Evolutionary conservation across 2,329 filamentous ascomycete genomes (phyloP).

Genomic region (Teratosphaeria pseudoeucalypti): DNA sequence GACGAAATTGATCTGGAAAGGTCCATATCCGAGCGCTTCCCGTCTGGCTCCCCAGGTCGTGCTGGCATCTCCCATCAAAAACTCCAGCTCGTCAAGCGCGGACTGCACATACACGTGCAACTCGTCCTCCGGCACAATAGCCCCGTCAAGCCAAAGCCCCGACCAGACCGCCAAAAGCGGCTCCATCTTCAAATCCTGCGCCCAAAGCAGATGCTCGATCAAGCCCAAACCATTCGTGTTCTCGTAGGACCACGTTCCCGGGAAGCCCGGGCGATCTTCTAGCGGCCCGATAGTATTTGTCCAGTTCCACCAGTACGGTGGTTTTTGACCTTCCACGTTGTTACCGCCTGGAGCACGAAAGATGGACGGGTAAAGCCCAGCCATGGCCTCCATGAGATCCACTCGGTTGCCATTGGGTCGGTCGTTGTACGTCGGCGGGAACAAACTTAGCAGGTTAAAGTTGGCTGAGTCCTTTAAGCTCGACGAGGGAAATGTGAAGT

Average conservation of each 20-base stretch:
- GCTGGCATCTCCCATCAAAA: slow-evolving; percentile 44
- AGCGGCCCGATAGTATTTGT: slow-evolving; percentile 45
- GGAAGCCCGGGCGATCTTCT: slow-evolving; percentile 43
- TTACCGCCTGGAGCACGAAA: slow-evolving; percentile 55
- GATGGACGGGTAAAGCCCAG: slow-evolving; percentile 30
- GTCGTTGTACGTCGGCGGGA: slow-evolving; percentile 45
- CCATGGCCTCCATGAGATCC: slow-evolving; percentile 36
- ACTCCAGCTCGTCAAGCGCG: slow-evolving; percentile 54
- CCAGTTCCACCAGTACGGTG: slow-evolving; percentile 35
- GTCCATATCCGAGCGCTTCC: slow-evolving; percentile 50
- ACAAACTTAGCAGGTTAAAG: slow-evolving; percentile 44
- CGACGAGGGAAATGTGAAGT: slow-evolving; percentile 35
- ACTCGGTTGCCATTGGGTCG: slow-evolving; percentile 41
- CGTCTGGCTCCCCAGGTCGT: slow-evolving; percentile 49
- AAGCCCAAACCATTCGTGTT: slow-evolving; percentile 54
- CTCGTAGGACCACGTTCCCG: slow-evolving; percentile 48
- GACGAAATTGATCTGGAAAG: slow-evolving; percentile 50
- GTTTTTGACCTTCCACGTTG: slow-evolving; percentile 38
- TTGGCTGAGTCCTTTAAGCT: slow-evolving; percentile 32
- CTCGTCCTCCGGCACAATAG: slow-evolving; percentile 37
- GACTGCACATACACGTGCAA: slow-evolving; percentile 43
- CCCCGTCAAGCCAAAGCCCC: slow-evolving; percentile 46
- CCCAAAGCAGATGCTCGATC: slow-evolving; percentile 50
- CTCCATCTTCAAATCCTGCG: slow-evolving; percentile 46
- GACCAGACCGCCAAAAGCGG: slow-evolving; percentile 48